Conservation (phyloP, 441 rosid species). For the Erodium texanum region DNA sequence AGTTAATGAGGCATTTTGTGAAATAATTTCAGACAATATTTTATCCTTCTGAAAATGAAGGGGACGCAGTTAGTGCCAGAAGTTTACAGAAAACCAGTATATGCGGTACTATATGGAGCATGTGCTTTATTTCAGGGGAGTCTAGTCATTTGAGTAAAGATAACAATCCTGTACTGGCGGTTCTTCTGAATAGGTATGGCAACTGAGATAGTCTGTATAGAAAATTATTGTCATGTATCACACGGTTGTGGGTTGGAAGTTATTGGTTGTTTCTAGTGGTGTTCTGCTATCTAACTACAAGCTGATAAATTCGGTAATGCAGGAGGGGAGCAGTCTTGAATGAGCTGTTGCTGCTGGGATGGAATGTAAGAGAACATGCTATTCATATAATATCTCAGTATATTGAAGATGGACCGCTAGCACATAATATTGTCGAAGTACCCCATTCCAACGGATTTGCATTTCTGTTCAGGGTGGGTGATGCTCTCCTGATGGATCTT, state of each 20-base stretch:
- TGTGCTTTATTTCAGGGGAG: constrained; percentile 79
- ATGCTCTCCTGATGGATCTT: constrained; percentile 92
- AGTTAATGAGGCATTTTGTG: constrained; percentile 23
- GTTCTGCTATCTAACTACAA: constrained; percentile 22
- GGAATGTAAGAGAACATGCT: constrained; percentile 55
- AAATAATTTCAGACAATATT: constrained; percentile 45
- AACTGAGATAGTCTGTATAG: constrained; percentile 22
- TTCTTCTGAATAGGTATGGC: constrained; percentile 78
- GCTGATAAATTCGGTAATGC: constrained; percentile 29
- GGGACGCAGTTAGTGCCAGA: constrained; percentile 29
- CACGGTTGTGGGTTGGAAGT: constrained; percentile 17
- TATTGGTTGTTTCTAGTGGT: constrained; percentile 12
- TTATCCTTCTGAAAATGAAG: constrained; percentile 67
- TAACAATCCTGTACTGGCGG: constrained; percentile 74
- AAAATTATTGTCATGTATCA: constrained; percentile 16
- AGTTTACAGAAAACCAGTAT: constrained; percentile 30
- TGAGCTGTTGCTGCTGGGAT: constrained; percentile 59
- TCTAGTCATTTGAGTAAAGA: constrained; percentile 47
- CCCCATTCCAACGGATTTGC: constrained; percentile 82
- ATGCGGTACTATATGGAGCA: constrained; percentile 95
- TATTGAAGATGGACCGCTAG: constrained; percentile 71
- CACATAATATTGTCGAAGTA: constrained; percentile 75
- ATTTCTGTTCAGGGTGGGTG: constrained; percentile 85
- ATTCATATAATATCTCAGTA: constrained; percentile 42
- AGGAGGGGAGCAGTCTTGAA: constrained; percentile 64